Conservation (phyloP, 2,329 filamentous ascomycete species). For the Calonectria crousiana region DNA sequence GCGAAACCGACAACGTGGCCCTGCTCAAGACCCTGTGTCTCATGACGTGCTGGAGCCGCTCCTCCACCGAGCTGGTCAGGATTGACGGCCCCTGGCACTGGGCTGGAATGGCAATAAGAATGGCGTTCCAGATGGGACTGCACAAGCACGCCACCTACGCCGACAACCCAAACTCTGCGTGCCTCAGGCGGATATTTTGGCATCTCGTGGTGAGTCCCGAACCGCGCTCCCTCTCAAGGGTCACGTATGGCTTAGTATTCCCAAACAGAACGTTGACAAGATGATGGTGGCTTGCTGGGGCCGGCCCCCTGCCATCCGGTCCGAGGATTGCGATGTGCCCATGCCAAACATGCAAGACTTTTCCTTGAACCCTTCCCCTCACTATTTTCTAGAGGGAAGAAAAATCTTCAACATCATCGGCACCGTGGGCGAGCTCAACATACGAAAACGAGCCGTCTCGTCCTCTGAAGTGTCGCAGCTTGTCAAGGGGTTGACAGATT, state of each 20-base stretch:
- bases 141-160: slow-evolving; percentile 7
- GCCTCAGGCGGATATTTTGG: slow-evolving; percentile 18
- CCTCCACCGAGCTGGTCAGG: slow-evolving; percentile 6
- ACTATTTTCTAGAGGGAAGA: neutral
- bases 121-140: slow-evolving; percentile 16
- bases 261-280: neutral
- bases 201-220: slow-evolving; percentile 10
- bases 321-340: slow-evolving; percentile 3
- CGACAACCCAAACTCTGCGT: neutral
- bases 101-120: slow-evolving; percentile 13
- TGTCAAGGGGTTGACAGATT: neutral
- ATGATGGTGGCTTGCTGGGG: slow-evolving; percentile 19
- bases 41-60: slow-evolving; percentile 7
- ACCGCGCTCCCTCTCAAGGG: too few species aligned
- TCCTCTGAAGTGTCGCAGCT: neutral
- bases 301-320: neutral
- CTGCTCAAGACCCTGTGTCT: slow-evolving; percentile 15
- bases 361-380: neutral
- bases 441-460: neutral
- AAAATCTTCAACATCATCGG: neutral
- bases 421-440: slow-evolving; percentile 1
- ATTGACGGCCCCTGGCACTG: slow-evolving; percentile 16
- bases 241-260: neutral
- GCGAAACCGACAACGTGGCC: neutral
- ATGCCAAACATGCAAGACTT: neutral